Evolutionary conservation across 371 early-diverging fungal species (phyloP).

Genomic region (Apophysomyces ossiformis): DNA sequence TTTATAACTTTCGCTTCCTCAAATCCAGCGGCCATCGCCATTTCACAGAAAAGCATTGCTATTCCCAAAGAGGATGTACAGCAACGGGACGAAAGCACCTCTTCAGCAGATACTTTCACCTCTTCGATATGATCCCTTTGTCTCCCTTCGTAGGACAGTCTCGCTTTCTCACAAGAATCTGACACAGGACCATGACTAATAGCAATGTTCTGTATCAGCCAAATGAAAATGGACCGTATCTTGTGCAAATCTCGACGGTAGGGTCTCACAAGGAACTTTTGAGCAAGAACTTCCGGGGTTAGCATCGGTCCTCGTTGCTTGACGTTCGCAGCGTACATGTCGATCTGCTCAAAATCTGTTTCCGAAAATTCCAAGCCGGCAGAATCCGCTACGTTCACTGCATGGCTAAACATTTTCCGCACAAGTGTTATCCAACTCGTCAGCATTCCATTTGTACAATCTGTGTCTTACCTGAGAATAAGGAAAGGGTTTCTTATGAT

Average conservation of each 20-base stretch:
- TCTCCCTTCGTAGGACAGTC: background rate
- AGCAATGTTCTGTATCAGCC: conserved; percentile 61
- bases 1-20: conserved; percentile 56
- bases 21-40: conserved; percentile 61
- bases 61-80: conserved; percentile 58
- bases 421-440: background rate
- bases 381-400: conserved; percentile 23
- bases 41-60: conserved; percentile 61
- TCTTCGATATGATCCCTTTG: conserved; percentile 31
- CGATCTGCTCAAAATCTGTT: conserved; percentile 52
- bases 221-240: conserved; percentile 56
- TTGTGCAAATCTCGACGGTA: conserved; percentile 52
- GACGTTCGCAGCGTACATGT: conserved; percentile 60
- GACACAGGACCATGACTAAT: conserved; percentile 18
- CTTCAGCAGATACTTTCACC: conserved; percentile 40
- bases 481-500: conserved; percentile 34
- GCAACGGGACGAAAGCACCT: conserved; percentile 44
- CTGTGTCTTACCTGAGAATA: conserved; percentile 28
- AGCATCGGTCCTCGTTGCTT: conserved; percentile 57
- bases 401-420: conserved; percentile 19
- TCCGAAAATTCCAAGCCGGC: conserved; percentile 24
- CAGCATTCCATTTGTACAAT: background rate
- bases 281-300: conserved; percentile 56
- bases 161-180: too few relatives aligned
- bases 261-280: conserved; percentile 59